Evolutionary conservation across 345 rosid species (phyloP).

Genomic region (Populus nigra): DNA sequence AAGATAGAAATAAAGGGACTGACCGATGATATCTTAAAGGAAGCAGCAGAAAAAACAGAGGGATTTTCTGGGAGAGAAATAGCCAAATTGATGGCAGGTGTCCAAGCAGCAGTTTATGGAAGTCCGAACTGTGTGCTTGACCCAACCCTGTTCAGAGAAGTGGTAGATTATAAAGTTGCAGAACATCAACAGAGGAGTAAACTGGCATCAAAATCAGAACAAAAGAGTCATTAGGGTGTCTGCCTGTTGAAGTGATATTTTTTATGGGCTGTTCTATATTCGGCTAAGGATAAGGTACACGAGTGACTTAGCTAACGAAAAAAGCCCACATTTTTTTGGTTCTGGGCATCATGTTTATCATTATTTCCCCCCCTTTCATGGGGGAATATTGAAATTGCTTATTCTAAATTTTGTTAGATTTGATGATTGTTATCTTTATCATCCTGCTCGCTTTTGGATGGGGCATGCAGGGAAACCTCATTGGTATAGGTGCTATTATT

Average conservation of each 20-base stretch:
- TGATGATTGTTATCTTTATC: not conserved
- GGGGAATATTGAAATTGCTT: conserved; percentile 7
- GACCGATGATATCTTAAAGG: conserved; percentile 67
- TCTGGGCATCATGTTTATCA: not conserved
- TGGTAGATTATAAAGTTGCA: conserved; percentile 87
- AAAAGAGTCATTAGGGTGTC: not conserved
- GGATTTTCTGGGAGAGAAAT: conserved; percentile 94
- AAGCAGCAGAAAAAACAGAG: conserved; percentile 78
- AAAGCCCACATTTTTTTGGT: not conserved
- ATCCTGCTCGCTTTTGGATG: not conserved
- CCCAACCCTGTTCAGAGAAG: conserved; percentile 70
- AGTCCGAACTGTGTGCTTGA: conserved; percentile 75
- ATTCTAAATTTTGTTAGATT: not conserved
- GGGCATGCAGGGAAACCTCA: no score
- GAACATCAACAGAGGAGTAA: conserved; percentile 88
- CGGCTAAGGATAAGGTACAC: conserved; percentile 1
- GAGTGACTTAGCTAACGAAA: not conserved
- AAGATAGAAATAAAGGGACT: conserved; percentile 77
- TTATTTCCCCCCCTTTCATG: not conserved
- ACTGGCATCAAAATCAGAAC: conserved; percentile 42
- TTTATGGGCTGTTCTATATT: not conserved
- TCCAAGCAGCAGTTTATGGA: conserved; percentile 94
- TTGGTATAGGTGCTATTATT: no score
- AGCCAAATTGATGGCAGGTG: conserved; percentile 86
- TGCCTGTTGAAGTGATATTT: not conserved